Evolutionary conservation across 352 stramenopile species (phyloP), one percentile per base, ranked within the genome.

Genomic region (Phytopythium ostracodes): DNA sequence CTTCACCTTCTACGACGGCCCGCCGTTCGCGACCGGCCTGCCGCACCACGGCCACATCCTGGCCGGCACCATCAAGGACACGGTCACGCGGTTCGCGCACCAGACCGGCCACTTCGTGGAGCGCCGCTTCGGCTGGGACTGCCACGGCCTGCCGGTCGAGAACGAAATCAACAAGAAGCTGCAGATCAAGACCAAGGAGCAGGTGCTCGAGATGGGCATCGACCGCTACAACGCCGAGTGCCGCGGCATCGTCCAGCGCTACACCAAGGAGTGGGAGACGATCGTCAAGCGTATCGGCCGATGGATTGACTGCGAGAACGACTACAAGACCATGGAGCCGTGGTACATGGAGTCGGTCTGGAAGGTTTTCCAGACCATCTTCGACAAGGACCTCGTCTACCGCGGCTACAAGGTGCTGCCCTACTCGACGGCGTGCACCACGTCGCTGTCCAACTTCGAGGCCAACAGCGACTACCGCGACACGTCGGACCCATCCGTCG

Each of bases 261-360:
- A 99, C 81, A 99, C 95, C 14, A 96, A 94, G 67, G 97, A 99
- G 85, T 99, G 98, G 98, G 96, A 99, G 76, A 78, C 74, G 25
- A 98, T 97, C 36, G 96, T 99, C 24, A 99, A 96, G 67, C 87
- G 98, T 62, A 90, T 99, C 59, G 98, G 98, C 18, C 86, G 98
- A 52, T 99, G 98, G 98, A 99, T 99, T 74, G 98, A 99, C 79
- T 99, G 98, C 76, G 73, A 99, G 73, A 99, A 99, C 80, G 98
- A 99, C 81, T 99, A 99, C 84, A 99, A 99, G 81, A 99, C 98
- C 17, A 99, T 99, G 96, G 97, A 99, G 76, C 91, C 96, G 8
- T 96, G 85, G 68, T 99, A 99, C 88, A 99, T 99, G 98, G 98
- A 99, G 79, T 97, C 79, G 61, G 97, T 99, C 18, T 99, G 98